Base-by-base conservation (phyloP, 192 early-diverging fungal genomes). In the Coemansia sp. region DNA sequence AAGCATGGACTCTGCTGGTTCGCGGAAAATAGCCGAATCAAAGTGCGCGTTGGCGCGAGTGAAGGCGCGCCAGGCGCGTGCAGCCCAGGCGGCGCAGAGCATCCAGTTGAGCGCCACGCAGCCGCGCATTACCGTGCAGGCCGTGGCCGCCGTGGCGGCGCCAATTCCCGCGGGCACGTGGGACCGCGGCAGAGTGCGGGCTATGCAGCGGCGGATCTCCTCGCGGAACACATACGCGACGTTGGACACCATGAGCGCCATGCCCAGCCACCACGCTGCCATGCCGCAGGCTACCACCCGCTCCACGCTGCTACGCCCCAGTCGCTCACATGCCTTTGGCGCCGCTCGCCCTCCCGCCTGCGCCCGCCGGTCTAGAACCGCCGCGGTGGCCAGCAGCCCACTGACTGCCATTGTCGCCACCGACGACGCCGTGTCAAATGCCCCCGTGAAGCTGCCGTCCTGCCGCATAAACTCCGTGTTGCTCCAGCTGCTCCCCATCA, bases 241-340 rank as follows among this genome's bases (percentile, higher is more conserved):
- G 30, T 77, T 70, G 14, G 74, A 67, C n/a, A 63, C 27, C 10
- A 39, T 56, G 18, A 70, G 27, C 0, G 67, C 51, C 48, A 66
- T 57, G 1, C 56, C 40, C n/a, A 77, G 51, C 74, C 74, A 77
- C 74, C 74, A 77, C 5, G 67, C 43, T 0, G 68, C 57, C 63
- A 77, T 56, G 23, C 62, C 36, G 25, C 67, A 63, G 41, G 54
- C 56, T 21, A 56, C 46, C 4, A 63, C 8, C 7, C 56, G 46
- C 27, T 77, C 74, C 3, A 56, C 39, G 9, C 38, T 25, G 41
- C 55, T 41, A 31, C 14, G 37, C 14, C 52, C 57, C 19, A 77
- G 34, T 8, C 63, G 58, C 42, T 58, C 29, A 49, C 63, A 52
- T 21, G 70, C 43, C 27, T 50, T 43, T 8, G 56, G 47, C 2